Evolutionary conservation across 768 basidiomycete species (phyloP), one percentile per base, ranked within the genome.

Genomic region (Boletellus emodensis): DNA sequence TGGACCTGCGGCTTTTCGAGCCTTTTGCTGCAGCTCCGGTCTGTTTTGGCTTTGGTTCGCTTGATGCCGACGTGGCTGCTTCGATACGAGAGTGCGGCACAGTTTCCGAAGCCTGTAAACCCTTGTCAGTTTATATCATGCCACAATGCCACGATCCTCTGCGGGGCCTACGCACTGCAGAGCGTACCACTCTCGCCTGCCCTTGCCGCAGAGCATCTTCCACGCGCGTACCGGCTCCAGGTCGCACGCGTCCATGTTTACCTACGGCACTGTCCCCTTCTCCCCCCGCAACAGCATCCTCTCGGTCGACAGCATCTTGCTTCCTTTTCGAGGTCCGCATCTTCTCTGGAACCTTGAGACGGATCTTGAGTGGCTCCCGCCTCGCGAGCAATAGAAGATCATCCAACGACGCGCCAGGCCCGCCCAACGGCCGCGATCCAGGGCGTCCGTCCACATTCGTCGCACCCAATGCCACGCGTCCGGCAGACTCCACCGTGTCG

Each of bases 301-400:
- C 42, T 2, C 6, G 41, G 13, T 24, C 43, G 0, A 22, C 41
- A 8, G 4, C 44, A 35, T 28, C 22, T 32, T 49, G 28, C 30
- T 61, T 64, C 48, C 62, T 34, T 45, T 66, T 62, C 54, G 38
- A 4, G 3, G 39, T 17, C 10, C 33, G 47, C 49, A 53, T n/a
- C 7, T 24, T 11, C 12, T 24, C 51, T 12, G 55, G 57, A 22
- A 58, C 2, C 36, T 30, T 56, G 6, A 55, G 4, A 5, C 11
- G 24, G n/a, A 58, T 57, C 48, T 39, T 56, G 4, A 51, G 28
- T n/a, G 54, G 50, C 1, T 35, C 35, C n/a, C 55, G 47, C 32
- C 55, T 52, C 11, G 65, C 60, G 1, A 65, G 47, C 17, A 34
- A 0, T 15, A 24, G 30, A 6, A 67, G 36, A 30, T 67, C 54